Evolutionary conservation across 2,329 filamentous ascomycete species (phyloP).

Genomic region (Fusarium phyllophilum): DNA sequence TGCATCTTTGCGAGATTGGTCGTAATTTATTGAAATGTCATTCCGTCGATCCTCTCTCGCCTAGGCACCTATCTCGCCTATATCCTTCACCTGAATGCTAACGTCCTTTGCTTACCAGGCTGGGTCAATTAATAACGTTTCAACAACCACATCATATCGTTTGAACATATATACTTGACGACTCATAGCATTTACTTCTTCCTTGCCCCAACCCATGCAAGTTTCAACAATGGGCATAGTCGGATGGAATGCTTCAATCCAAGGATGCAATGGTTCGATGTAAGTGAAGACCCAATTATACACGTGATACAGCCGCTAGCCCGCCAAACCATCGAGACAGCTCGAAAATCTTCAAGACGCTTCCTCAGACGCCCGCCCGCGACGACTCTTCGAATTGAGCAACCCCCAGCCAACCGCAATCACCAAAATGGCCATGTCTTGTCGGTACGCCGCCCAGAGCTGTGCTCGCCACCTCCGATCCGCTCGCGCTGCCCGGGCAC

Average conservation of each 20-base stretch:
- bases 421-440: conserved; percentile 69
- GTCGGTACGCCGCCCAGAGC: conserved; percentile 71
- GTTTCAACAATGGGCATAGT: neutral
- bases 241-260: neutral
- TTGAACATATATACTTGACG: neutral
- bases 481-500: conserved; percentile 56
- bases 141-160: neutral
- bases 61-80: neutral
- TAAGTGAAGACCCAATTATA: conserved; percentile 17
- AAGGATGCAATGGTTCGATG: neutral
- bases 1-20: neutral
- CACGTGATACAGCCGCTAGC: conserved; percentile 40
- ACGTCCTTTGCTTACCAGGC: neutral
- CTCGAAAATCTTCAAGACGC: conserved; percentile 57
- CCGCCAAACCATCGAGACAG: conserved; percentile 42
- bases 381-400: conserved; percentile 45
- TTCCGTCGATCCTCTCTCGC: neutral
- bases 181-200: neutral
- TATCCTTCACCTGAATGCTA: neutral
- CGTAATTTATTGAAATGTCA: neutral
- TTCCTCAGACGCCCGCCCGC: conserved; percentile 45
- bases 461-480: conserved; percentile 71
- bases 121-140: neutral
- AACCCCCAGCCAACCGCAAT: conserved; percentile 39
- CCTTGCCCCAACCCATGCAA: neutral